A percentile compares a stretch with the other conserved stretches of the same genome.
Conservation (phyloP, 176 grass and related monocot species). For the Aechmea fasciata region DNA sequence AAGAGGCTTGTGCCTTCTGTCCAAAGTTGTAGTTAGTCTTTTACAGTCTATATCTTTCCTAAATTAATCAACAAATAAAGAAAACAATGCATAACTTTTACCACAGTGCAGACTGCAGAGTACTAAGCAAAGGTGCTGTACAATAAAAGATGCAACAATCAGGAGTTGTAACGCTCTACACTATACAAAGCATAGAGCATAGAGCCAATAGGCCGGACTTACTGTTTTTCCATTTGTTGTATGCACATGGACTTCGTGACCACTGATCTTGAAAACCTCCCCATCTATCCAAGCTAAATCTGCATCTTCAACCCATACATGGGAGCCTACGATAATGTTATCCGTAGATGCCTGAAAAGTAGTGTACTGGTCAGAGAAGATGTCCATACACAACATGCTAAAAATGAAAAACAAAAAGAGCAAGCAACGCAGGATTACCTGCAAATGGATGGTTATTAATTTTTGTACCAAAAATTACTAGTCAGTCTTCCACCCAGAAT, state of each 20-base stretch:
- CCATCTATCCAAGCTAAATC: constrained; percentile 92
- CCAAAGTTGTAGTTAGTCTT: background rate
- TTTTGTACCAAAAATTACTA: too few species aligned
- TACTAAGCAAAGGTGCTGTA: background rate
- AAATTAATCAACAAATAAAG: background rate
- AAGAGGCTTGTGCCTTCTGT: too few species aligned
- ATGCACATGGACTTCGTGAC: constrained; percentile 72
- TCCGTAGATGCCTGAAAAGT: constrained; percentile 53
- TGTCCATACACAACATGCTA: constrained; percentile 13
- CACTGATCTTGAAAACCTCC: constrained; percentile 77
- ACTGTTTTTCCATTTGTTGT: constrained; percentile 86
- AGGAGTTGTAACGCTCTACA: constrained; percentile 14
- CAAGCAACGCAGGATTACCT: too few species aligned
- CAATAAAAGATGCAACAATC: background rate
- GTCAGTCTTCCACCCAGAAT: too few species aligned
- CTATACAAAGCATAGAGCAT: constrained; percentile 4
- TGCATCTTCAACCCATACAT: constrained; percentile 95
- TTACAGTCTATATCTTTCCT: background rate
- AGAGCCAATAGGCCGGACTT: constrained; percentile 6
- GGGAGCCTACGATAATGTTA: constrained; percentile 88
- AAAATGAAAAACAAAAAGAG: background rate
- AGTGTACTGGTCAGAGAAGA: constrained; percentile 17
- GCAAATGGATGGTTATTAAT: too few species aligned
- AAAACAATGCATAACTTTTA: background rate
- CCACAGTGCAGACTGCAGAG: background rate